These are phyloP conservation scores for Aspergillus floridensis DNA, from an alignment of 2,329 filamentous ascomycete species.

Conservation along the genomic window DNA sequence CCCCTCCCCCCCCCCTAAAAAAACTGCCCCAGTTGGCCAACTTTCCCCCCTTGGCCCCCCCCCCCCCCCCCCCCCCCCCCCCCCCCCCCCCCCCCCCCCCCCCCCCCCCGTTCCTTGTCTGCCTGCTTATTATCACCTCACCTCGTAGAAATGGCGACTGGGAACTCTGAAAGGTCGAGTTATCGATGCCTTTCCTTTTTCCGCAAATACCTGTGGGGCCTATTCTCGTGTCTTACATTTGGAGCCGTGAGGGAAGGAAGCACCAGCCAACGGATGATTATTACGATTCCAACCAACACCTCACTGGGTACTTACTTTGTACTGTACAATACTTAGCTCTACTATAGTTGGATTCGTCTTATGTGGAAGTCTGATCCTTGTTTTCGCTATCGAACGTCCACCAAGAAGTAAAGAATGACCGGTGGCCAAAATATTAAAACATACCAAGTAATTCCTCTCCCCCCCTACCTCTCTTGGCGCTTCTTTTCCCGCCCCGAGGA, in stretches of 20 bases:
- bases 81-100: background rate
- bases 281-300: too few relatives aligned
- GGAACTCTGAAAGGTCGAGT: too few relatives aligned
- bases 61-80: background rate
- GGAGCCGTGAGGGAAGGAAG: background rate
- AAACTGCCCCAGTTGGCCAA: background rate
- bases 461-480: slow-evolving; percentile 4
- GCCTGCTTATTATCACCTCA: background rate
- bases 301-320: too few relatives aligned
- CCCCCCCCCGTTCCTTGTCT: background rate
- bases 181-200: background rate
- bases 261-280: background rate
- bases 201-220: background rate
- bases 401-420: background rate
- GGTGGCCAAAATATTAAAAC: background rate
- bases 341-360: too few relatives aligned
- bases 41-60: background rate
- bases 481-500: slow-evolving; percentile 8
- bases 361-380: too few relatives aligned
- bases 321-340: too few relatives aligned
- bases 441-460: background rate
- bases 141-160: too few relatives aligned
- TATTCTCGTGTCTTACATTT: background rate
- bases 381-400: background rate
- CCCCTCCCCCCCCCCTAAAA: background rate